Base-by-base conservation (phyloP, 257 asterid species). In the Solanum lycopersicoides region DNA sequence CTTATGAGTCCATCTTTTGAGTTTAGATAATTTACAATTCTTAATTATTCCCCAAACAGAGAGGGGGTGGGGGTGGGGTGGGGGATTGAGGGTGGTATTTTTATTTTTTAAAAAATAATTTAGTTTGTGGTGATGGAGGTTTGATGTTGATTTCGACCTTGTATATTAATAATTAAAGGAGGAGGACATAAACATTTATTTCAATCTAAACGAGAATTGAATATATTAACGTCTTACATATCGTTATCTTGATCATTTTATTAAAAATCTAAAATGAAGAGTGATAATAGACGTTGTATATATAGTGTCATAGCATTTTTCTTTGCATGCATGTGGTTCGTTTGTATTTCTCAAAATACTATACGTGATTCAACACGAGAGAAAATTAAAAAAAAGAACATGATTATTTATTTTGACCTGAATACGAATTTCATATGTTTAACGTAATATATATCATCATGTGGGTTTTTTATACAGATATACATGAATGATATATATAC, bases 61-160 rank as follows among this genome's bases (percentile, higher is more conserved):
- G 5, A 3, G 10, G 10, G 16, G 0, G 35, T 4, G 37, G 2
- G 63, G 10, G 60, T 73, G 1, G 16, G 0, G 35, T 4, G 37
- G 2, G 15, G 21, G 10, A 1, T 28, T 1, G 1, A 9, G 63
- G 10, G 60, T 73, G 1, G 30, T 28, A 28, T 28, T 28, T 28
- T 14, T 50, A 15, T 3, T 3, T n/a, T 75, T 35, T 3, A 1
- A 12, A 69, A 74, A 74, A 39, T 74, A 39, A 37, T 39, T 1
- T 75, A 39, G 1, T 39, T 39, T 75, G 56, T 35, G 45, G 5
- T 73, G 28, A 11, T 37, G 9, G 8, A 25, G 4, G 45, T 34
- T 14, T 71, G 7, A 71, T 2, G n/a, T 32, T 32, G 42, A 71
- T 1, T 15, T 2, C 42, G n/a, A 16, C 42, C 42, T 32, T 32